These are phyloP conservation scores for Hanseniaspora valbyensis DNA, from an alignment of 805 yeast genomes.

Conservation along the genomic window DNA sequence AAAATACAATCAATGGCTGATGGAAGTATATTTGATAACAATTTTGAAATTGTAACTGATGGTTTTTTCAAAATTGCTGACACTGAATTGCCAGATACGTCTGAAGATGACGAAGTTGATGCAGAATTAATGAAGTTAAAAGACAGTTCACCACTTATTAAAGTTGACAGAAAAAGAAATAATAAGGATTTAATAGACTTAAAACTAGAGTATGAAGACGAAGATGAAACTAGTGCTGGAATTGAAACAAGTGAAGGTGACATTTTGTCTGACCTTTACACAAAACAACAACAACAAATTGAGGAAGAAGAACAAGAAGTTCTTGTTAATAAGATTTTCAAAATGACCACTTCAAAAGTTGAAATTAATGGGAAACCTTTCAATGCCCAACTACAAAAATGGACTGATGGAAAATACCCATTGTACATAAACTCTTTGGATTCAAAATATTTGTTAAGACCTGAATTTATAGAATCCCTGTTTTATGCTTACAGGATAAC, in stretches of 20 bases:
- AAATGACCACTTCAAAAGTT: constrained; percentile 1
- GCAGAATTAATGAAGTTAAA: neutral
- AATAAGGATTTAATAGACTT: neutral
- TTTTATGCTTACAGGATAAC: constrained; percentile 50
- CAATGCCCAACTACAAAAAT: constrained; percentile 4
- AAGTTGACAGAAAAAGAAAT: neutral
- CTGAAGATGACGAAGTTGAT: constrained; percentile 9
- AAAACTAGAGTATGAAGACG: neutral
- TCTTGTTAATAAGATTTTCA: neutral
- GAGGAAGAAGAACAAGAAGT: constrained; percentile 9
- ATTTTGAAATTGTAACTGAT: no score
- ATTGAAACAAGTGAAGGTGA: neutral
- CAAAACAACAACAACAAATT: no score
- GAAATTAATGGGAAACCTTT: neutral
- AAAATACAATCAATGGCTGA: no score
- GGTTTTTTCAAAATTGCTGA: no score
- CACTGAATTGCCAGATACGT: no score
- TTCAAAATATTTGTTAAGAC: constrained; percentile 39
- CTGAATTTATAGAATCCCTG: constrained; percentile 52
- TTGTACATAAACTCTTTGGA: constrained; percentile 28
- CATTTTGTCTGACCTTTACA: neutral
- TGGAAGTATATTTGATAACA: no score
- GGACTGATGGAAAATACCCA: constrained; percentile 28
- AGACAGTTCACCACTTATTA: constrained; percentile 15
- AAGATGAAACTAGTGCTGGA: neutral